Base-by-base conservation (phyloP, 352 stramenopile species). In the Bremia lactucae region DNA sequence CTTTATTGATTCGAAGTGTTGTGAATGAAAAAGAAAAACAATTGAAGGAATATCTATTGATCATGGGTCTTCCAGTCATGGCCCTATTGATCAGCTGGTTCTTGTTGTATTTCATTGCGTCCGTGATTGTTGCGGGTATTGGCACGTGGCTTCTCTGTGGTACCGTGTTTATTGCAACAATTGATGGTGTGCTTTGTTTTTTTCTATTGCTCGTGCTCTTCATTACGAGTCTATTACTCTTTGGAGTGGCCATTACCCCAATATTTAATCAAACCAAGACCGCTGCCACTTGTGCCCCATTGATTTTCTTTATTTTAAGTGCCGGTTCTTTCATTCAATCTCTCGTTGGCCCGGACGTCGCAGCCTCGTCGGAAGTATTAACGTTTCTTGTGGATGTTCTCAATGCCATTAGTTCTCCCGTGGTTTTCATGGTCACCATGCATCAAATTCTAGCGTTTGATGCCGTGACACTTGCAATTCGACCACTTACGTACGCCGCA, bases 1-100 rank as follows among this genome's bases (percentile, higher is more conserved):
- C 68, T 13, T 72, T 78, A 4, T 59, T 96, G 26, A 67, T 96
- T 35, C 83, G 84, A 22, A 70, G 87, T 23, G 60, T 96, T 14
- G 83, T 97, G 24, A 48, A 72, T 23, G 87, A 96, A 31, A 96
- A 96, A 50, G 87, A 96, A 59, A 84, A 72, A 33, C 70, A 87
- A 43, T 55, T 94, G 22, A 88, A 90, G 47, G 81, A 96, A 37
- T 91, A 89, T 44, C 35, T 96, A 59, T 62, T 94, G 36, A 96
- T 96, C 31, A 87, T 95, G 72, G 85, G 85, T 1, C 28, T 95
- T 0, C 52, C 53, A n/a, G 63, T 78, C 0, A 86, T 83, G 66
- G 58, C 73, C 19, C 55, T 90, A 23, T 41, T 89, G 16, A 36
- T 84, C 15, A 87, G 73, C 35, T 92, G 80, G 80, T 82, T 89